Evolutionary conservation across 176 grass and related monocot species (phyloP), one percentile per base, ranked within the genome.

Genomic region (Musa itinerans): DNA sequence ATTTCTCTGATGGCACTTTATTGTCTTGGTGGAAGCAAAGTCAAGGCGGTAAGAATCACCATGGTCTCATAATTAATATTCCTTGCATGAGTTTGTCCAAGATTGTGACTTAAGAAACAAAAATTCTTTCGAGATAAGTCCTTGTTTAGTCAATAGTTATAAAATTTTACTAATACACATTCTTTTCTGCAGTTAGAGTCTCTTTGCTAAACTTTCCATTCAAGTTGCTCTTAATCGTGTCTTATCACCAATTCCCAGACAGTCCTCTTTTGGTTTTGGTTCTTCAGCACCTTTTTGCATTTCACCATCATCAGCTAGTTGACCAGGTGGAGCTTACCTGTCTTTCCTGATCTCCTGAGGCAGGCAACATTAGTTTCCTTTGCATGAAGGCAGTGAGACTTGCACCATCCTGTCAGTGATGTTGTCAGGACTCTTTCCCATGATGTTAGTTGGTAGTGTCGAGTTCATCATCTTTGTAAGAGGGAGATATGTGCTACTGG

Each of bases 1-100:
- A 85, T 97, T 80, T 97, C 84, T 79, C 68, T 97, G 65, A 80
- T 97, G 84, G 81, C 88, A 2, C 86, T 97, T 84, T 97, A 97
- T 69, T 27, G 82, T 85, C 88, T 97, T 78, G 94, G 94, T 80
- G 94, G 94, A 79, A 90, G 71, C 82, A 97, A 93, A 80, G 94
- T 97, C 72, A 97, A 89, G 77, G 75, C 88, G 84, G 94, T 97
- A 87, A 89, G 88, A 23, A 77, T n/a, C 52, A 64, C 19, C 50
- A 76, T 19, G 10, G 70, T 73, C 15, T 50, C 52, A 9, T 50
- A 73, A 24, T 54, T 19, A 53, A 67, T 50, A 61, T 63, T 22
- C 50, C 67, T 49, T 15, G 53, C 51, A 76, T 65, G 58, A 50
- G 21, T 52, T 77, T 52, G 11, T 27, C 48, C 20, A 9, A 63